phyloP scores from a whole-genome alignment of 2,329 filamentous ascomycete species.

The Ceratocystis harringtonii region DNA sequence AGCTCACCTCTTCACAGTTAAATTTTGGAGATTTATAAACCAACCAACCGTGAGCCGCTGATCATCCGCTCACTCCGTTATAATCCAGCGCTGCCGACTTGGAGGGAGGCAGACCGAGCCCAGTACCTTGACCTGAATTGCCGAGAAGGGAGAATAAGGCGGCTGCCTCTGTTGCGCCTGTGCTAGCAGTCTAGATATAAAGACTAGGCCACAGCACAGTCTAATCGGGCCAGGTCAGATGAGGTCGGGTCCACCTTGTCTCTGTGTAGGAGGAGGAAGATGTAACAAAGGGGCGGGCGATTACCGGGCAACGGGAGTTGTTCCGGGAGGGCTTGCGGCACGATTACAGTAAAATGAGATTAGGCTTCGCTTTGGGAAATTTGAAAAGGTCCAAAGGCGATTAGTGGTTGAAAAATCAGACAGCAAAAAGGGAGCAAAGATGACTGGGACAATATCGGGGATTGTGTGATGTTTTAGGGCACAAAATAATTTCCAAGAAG shows the following conservation, averaged over 20 bases:
- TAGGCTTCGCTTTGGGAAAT: too few species aligned
- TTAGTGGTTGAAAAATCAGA: neutral
- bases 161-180: neutral
- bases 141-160: neutral
- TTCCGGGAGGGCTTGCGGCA: too few species aligned
- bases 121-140: neutral
- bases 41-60: neutral
- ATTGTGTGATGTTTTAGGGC: neutral
- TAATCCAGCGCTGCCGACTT: too few species aligned
- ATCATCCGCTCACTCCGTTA: neutral
- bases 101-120: neutral
- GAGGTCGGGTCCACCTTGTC: neutral
- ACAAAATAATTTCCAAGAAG: neutral
- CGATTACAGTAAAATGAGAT: too few species aligned
- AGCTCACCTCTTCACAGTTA: constrained; percentile 13
- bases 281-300: too few species aligned
- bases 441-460: neutral
- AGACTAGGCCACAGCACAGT: neutral
- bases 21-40: neutral
- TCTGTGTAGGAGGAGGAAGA: neutral
- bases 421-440: neutral
- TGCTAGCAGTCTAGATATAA: neutral
- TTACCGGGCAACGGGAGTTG: too few species aligned
- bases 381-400: too few species aligned
- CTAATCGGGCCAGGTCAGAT: too few species aligned